Evolutionary conservation across 1,139 yeast species (phyloP).

Genomic region (Taiozyma sp.): DNA sequence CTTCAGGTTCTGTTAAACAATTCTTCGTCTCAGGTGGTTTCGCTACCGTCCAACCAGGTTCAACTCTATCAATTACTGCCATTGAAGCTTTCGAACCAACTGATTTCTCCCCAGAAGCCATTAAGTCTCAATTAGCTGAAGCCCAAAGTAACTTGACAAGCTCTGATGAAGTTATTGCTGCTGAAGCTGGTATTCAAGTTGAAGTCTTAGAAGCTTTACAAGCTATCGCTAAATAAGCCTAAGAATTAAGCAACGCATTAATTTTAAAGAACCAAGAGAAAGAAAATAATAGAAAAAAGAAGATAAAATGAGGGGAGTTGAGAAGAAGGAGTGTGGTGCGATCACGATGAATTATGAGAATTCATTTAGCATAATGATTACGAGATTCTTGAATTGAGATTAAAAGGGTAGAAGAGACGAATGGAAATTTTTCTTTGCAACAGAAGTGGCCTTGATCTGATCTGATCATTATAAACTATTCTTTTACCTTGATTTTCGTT

Average conservation of each 20-base stretch:
- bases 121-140: conserved; percentile 80
- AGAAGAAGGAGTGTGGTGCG: conserved; percentile 32
- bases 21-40: conserved; percentile 93
- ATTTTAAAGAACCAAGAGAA: not conserved
- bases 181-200: conserved; percentile 92
- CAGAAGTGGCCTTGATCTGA: not conserved
- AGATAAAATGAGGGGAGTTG: conserved; percentile 27
- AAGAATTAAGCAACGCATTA: not conserved
- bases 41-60: conserved; percentile 95
- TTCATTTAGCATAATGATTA: not conserved
- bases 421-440: not conserved
- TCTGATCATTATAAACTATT: not conserved
- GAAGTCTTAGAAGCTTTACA: conserved; percentile 95
- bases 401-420: not conserved
- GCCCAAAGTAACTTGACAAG: conserved; percentile 91
- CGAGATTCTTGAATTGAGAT: not conserved
- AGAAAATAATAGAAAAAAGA: not conserved
- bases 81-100: conserved; percentile 95
- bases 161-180: conserved; percentile 83
- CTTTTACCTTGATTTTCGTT: not conserved
- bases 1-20: conserved; percentile 73
- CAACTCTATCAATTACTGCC: conserved; percentile 85
- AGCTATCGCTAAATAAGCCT: conserved; percentile 67
- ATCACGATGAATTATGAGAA: not conserved
- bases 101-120: conserved; percentile 77